Conservation (phyloP, 257 asterid genomes). For the Anisodus tanguticus region DNA sequence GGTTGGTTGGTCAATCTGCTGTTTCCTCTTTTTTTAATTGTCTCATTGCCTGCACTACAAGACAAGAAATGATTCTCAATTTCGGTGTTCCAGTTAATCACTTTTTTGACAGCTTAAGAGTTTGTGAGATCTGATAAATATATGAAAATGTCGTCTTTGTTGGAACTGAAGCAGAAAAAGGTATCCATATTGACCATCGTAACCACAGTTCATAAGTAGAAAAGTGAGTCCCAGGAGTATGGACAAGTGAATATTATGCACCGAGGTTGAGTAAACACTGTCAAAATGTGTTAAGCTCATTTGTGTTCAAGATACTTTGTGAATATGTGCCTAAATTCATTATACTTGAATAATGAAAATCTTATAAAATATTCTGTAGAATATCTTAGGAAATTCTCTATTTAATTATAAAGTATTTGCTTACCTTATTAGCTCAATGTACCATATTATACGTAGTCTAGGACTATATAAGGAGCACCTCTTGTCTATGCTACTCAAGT, state of each 20-base stretch:
- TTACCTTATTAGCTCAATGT: no score
- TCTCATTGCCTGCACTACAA: constrained; percentile 1
- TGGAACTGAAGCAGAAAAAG: constrained; percentile 26
- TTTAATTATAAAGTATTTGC: no score
- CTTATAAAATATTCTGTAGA: no score
- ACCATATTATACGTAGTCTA: no score
- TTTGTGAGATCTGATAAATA: neutral
- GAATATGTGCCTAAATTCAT: neutral
- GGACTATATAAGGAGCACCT: no score
- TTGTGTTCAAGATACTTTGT: neutral
- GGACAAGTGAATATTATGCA: neutral
- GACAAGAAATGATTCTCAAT: constrained; percentile 22
- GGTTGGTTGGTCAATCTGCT: constrained; percentile 54
- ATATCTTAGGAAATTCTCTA: no score
- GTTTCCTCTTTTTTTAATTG: neutral
- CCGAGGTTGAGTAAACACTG: constrained; percentile 14
- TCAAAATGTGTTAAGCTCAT: neutral
- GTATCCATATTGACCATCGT: constrained; percentile 8
- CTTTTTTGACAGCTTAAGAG: constrained; percentile 3
- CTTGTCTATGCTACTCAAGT: no score
- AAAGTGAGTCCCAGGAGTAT: constrained; percentile 15
- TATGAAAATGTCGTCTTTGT: constrained; percentile 3
- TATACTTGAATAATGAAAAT: no score
- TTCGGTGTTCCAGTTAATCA: constrained; percentile 8
- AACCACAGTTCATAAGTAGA: constrained; percentile 13